These are phyloP conservation scores for Benincasa hispida DNA, from an alignment of 306 rosid genomes.

Conservation along the genomic window DNA sequence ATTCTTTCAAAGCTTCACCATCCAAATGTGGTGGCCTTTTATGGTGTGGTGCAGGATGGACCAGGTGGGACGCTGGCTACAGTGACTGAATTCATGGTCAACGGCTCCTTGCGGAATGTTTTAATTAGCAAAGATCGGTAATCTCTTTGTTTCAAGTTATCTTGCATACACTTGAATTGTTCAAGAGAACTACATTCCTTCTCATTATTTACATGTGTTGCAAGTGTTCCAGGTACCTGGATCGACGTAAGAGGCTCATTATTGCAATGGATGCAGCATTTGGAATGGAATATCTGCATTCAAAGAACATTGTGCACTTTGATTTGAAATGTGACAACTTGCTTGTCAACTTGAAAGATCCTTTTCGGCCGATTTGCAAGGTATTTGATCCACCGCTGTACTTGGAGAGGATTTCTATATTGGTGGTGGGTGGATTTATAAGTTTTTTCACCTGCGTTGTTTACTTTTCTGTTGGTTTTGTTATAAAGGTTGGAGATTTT, in stretches of 20 bases:
- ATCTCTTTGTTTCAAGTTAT: slow-evolving; percentile 10
- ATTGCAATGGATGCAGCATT: slow-evolving; percentile 96
- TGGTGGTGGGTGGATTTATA: background rate
- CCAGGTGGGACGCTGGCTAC: slow-evolving; percentile 85
- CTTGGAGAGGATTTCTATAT: background rate
- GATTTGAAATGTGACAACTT: slow-evolving; percentile 90
- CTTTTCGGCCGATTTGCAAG: slow-evolving; percentile 85
- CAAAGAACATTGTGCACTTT: slow-evolving; percentile 80
- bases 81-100: slow-evolving; percentile 78
- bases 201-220: slow-evolving; percentile 3
- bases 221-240: slow-evolving; percentile 46
- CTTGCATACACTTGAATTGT: slow-evolving; percentile 1
- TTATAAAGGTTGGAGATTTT: slow-evolving; percentile 76
- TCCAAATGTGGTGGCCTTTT: slow-evolving; percentile 84
- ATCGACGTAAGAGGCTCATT: slow-evolving; percentile 74
- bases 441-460: background rate
- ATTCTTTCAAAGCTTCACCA: slow-evolving; percentile 81
- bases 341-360: slow-evolving; percentile 79
- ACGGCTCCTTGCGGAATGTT: slow-evolving; percentile 78
- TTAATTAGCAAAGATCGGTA: slow-evolving; percentile 71
- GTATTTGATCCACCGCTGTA: slow-evolving; percentile 16
- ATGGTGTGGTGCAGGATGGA: slow-evolving; percentile 55
- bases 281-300: slow-evolving; percentile 91
- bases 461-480: background rate
- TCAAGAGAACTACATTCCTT: background rate